phyloP scores from a whole-genome alignment of 2,329 filamentous ascomycete genomes.

The Aspergillus melleus region DNA sequence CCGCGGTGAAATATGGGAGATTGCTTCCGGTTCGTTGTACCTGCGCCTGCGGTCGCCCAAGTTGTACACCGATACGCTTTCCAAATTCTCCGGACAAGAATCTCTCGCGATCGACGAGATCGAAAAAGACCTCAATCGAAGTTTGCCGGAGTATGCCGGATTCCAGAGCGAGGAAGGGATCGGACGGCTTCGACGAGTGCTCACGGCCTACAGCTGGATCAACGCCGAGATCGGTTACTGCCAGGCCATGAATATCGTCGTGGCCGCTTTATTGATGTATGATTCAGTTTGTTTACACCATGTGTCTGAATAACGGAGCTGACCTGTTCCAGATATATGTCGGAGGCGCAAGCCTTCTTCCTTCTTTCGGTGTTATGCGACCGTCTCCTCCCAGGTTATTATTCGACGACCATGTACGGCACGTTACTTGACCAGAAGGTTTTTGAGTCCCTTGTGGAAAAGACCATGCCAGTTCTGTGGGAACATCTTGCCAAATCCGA shows the following conservation, averaged over 20 bases:
- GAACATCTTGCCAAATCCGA: slow-evolving; percentile 97
- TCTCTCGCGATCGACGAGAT: slow-evolving; percentile 98
- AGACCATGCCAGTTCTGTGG: slow-evolving; percentile 98
- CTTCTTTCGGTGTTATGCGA: slow-evolving; percentile 89
- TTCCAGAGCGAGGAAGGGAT: slow-evolving; percentile 98
- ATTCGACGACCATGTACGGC: slow-evolving; percentile 98
- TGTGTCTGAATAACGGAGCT: slow-evolving; percentile 9
- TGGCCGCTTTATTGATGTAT: slow-evolving; percentile 89
- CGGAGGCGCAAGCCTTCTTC: slow-evolving; percentile 93
- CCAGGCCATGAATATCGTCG: slow-evolving; percentile 99
- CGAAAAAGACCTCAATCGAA: slow-evolving; percentile 95
- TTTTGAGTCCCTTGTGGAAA: slow-evolving; percentile 96
- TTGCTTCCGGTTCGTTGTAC: slow-evolving; percentile 88
- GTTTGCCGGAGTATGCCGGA: slow-evolving; percentile 92
- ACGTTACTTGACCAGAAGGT: slow-evolving; percentile 95
- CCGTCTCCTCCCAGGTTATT: slow-evolving; percentile 90
- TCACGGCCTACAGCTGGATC: slow-evolving; percentile 97
- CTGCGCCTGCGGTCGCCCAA: slow-evolving; percentile 82
- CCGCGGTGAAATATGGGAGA: slow-evolving; percentile 92
- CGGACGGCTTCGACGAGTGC: slow-evolving; percentile 78
- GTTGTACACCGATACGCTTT: slow-evolving; percentile 78
- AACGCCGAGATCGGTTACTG: slow-evolving; percentile 96
- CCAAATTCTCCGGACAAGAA: slow-evolving; percentile 78
- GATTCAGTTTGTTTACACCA: slow-evolving; percentile 24
- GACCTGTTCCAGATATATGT: slow-evolving; percentile 72